Percentiles rank a stretch among this genome's conserved stretches.
Conservation (phyloP, 768 basidiomycete species). For the Neoboletus magnificus region DNA sequence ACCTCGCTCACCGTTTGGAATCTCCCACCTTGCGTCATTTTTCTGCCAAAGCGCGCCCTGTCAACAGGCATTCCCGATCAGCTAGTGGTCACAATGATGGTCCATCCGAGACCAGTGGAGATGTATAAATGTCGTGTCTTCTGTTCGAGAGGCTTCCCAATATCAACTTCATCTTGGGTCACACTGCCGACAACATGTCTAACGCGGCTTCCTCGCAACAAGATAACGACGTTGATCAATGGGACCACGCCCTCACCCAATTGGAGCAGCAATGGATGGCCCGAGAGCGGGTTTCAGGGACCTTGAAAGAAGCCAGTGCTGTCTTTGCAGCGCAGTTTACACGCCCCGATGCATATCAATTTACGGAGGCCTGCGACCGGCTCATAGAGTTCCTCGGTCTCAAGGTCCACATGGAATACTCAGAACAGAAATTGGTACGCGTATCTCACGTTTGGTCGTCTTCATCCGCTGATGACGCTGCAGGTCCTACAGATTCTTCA, state of each 20-base stretch:
- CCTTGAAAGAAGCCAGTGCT: constrained; percentile 10
- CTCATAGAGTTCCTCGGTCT: constrained; percentile 10
- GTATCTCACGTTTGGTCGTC: not conserved
- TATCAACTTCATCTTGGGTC: not conserved
- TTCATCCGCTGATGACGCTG: constrained; percentile 1
- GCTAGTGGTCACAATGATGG: constrained; percentile 1
- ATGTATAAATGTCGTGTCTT: constrained; percentile 12
- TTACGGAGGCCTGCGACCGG: constrained; percentile 5
- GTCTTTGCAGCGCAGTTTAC: constrained; percentile 16
- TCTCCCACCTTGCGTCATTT: not conserved
- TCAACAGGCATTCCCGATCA: not conserved
- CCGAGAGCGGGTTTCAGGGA: not conserved
- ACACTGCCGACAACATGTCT: constrained; percentile 10
- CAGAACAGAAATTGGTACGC: constrained; percentile 17
- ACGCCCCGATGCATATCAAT: constrained; percentile 11
- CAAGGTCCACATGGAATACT: not conserved
- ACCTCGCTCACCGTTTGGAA: not conserved
- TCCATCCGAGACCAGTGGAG: not conserved
- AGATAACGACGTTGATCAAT: not conserved
- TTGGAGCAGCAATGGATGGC: not conserved
- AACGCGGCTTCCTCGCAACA: not conserved
- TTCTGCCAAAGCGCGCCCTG: not conserved
- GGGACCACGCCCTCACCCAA: not conserved
- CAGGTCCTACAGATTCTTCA: constrained; percentile 21
- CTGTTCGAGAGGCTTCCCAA: not conserved